Evolutionary conservation across 1,139 yeast genomes (phyloP), one percentile per base, ranked within the genome.

Genomic region (Saccharomyces pastorianus): DNA sequence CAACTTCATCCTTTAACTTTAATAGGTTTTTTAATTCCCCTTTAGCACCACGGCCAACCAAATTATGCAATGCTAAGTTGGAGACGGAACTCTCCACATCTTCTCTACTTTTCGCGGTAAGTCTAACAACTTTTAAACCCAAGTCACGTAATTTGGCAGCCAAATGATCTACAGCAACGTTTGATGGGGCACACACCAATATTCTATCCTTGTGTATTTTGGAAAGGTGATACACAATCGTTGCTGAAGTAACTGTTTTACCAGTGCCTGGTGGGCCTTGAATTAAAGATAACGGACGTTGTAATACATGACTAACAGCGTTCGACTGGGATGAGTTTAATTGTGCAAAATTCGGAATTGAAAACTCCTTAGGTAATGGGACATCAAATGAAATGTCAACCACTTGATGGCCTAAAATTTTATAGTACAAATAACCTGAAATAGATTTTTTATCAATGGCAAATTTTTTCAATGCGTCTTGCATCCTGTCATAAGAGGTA

Each of bases 221-320:
- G 2, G 83, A 77, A 57, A 90, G 73, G 64, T 89, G 96, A 64
- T 87, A 86, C 28, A 90, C 81, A 59, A 91, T 88, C 0, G 96
- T 85, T 3, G 96, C 95, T 0, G 96, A 88, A 0, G 96, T 90
- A 13, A 89, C 96, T 0, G 98, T 91, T 68, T 91, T 91, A 67
- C 98, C 98, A 0, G 98, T 91, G 51, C 71, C 71, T 14, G 98
- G 98, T n/a, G 98, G 98, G 20, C 98, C 98, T 70, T 91, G 98
- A 60, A 91, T 90, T 63, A 91, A 77, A 6, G 96, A 82, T 48
- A 91, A 75, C 1, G 96, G 96, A 62, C 83, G 76, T 63, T 79
- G 80, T 57, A 91, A 72, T 1, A 86, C 96, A 5, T 81, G 73
- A 55, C 79, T 76, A 27, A 91, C 91, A 0, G 97, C 97, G 64